A percentile compares a stretch with the other conserved stretches of the same genome.
phyloP scores from a whole-genome alignment of 495 filamentous ascomycete species.

The Cercophora newfieldiana region DNA sequence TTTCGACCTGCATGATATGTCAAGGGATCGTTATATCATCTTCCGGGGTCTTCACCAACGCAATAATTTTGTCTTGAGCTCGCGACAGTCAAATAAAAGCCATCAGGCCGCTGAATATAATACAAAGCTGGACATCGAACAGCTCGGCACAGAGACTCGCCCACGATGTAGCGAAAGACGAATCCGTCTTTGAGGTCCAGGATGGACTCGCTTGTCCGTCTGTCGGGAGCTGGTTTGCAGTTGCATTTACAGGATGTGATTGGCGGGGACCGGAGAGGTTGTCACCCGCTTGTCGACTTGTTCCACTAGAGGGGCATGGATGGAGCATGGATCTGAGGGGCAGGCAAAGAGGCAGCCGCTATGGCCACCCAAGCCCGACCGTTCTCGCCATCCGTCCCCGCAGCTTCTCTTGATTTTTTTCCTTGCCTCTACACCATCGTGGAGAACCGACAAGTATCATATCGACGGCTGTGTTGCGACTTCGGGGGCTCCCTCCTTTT shows the following conservation, averaged over 20 bases:
- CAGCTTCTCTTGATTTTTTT: conserved; percentile 27
- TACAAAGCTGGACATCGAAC: no score
- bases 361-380: conserved; percentile 12
- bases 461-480: conserved; percentile 41
- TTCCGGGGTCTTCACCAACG: background rate
- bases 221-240: background rate
- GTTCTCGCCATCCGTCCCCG: conserved; percentile 8
- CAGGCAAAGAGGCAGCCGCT: conserved; percentile 4
- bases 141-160: no score
- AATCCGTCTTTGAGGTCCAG: background rate
- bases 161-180: background rate
- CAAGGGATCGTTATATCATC: no score
- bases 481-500: conserved; percentile 52
- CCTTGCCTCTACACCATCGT: conserved; percentile 31
- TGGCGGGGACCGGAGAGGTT: background rate
- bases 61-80: no score
- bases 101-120: no score
- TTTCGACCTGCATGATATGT: background rate
- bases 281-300: background rate
- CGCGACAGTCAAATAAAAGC: no score
- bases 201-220: background rate
- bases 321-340: background rate
- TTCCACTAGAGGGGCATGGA: background rate
- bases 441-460: conserved; percentile 33
- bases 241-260: background rate